A percentile compares a stretch with the other conserved stretches of the same genome.
Evolutionary conservation across 441 rosid genomes (phyloP).

Genomic region (Mallotus repandus): DNA sequence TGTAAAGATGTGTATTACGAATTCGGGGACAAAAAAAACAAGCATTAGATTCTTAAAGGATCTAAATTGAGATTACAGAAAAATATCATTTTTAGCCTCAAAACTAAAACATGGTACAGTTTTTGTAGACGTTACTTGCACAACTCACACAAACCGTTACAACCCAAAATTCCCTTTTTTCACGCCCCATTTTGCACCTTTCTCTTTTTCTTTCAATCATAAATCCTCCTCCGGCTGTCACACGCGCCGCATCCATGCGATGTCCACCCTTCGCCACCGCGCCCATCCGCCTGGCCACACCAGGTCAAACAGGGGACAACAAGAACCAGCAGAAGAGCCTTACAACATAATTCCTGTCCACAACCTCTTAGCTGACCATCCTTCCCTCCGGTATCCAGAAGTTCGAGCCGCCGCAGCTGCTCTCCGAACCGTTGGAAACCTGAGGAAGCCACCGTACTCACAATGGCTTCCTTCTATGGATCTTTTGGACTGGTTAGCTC

Average conservation of each 20-base stretch:
- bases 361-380: slow-evolving; percentile 86
- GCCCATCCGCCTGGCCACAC: background rate
- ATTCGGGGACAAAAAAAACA: background rate
- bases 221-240: too few relatives aligned
- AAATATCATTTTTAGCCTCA: background rate
- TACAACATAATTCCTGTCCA: slow-evolving; percentile 80
- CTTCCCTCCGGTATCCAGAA: slow-evolving; percentile 77
- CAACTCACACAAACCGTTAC: too few relatives aligned
- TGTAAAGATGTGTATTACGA: background rate
- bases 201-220: background rate
- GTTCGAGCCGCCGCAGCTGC: slow-evolving; percentile 84
- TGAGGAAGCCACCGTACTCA: slow-evolving; percentile 61
- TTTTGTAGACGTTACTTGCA: too few relatives aligned
- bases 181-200: background rate
- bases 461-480: slow-evolving; percentile 73
- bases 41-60: background rate
- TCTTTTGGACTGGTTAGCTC: slow-evolving; percentile 72
- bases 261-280: slow-evolving; percentile 50
- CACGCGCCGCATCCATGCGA: slow-evolving; percentile 26
- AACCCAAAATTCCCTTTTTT: too few relatives aligned
- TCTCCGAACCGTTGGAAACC: slow-evolving; percentile 67
- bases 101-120: too few relatives aligned
- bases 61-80: background rate
- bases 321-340: slow-evolving; percentile 38
- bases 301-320: slow-evolving; percentile 22